Conservation (phyloP, 129 eudicot genomes). For the Silybum marianum region DNA sequence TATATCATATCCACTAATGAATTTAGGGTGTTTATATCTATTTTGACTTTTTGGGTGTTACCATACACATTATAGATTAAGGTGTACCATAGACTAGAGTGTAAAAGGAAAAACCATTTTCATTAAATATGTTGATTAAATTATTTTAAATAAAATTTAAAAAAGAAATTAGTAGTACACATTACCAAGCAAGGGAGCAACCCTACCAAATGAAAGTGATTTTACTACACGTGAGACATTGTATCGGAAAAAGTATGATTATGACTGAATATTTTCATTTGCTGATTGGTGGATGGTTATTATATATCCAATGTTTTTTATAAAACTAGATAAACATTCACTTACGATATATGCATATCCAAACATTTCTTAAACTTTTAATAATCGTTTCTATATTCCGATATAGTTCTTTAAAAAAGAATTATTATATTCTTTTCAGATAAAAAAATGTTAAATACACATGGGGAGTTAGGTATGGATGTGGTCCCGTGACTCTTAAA, state of each 20-base stretch:
- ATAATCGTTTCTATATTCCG: neutral
- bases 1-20: no score
- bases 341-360: neutral
- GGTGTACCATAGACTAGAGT: no score
- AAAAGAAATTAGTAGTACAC: no score
- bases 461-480: neutral
- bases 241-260: neutral
- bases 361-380: neutral
- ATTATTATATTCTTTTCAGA: neutral
- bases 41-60: no score
- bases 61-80: no score
- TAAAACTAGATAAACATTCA: neutral
- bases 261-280: neutral
- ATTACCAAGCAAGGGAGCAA: neutral
- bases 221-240: neutral
- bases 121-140: no score
- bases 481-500: conserved; percentile 13
- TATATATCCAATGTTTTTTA: neutral
- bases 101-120: no score
- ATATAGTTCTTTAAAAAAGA: neutral
- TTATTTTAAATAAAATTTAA: no score
- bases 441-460: neutral
- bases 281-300: neutral
- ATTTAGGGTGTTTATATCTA: no score
- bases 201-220: neutral